These are phyloP conservation scores for Geranium brycei DNA, from an alignment of 345 rosid genomes.

Conservation along the genomic window DNA sequence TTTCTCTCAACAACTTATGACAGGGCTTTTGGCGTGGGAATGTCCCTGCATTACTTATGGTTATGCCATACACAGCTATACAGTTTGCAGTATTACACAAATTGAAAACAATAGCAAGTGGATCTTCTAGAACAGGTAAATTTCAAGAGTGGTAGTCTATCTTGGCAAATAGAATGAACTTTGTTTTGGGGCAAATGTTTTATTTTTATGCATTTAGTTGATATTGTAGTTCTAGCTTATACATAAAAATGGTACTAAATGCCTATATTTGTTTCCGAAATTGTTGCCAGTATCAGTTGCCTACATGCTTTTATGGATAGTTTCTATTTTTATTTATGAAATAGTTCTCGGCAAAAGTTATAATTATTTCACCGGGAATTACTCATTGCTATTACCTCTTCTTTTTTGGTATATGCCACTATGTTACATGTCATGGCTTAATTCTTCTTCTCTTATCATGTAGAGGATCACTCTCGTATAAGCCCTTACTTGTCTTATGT, in stretches of 20 bases:
- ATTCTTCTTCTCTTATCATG: constrained; percentile 14
- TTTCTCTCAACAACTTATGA: constrained; percentile 2
- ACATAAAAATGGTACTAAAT: too few relatives aligned
- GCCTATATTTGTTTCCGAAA: too few relatives aligned
- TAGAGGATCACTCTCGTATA: constrained; percentile 78
- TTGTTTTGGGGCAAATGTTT: neutral
- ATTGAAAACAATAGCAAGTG: constrained; percentile 65
- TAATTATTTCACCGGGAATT: too few relatives aligned
- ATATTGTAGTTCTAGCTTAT: too few relatives aligned
- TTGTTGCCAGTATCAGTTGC: too few relatives aligned
- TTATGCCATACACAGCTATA: constrained; percentile 91
- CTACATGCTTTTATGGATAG: too few relatives aligned
- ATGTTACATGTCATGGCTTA: neutral
- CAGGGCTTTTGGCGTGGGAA: constrained; percentile 99
- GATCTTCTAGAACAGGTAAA: constrained; percentile 80
- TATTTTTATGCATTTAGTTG: too few relatives aligned
- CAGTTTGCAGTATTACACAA: constrained; percentile 79
- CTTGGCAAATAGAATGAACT: neutral
- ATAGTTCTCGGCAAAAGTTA: too few relatives aligned
- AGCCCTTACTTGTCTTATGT: constrained; percentile 71
- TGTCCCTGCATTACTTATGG: constrained; percentile 96
- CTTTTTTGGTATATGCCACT: too few relatives aligned
- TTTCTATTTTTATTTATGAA: too few relatives aligned
- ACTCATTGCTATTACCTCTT: too few relatives aligned
- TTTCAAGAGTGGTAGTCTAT: neutral